Base-by-base conservation (phyloP, 768 basidiomycete genomes). In the Nidularia sp. region DNA sequence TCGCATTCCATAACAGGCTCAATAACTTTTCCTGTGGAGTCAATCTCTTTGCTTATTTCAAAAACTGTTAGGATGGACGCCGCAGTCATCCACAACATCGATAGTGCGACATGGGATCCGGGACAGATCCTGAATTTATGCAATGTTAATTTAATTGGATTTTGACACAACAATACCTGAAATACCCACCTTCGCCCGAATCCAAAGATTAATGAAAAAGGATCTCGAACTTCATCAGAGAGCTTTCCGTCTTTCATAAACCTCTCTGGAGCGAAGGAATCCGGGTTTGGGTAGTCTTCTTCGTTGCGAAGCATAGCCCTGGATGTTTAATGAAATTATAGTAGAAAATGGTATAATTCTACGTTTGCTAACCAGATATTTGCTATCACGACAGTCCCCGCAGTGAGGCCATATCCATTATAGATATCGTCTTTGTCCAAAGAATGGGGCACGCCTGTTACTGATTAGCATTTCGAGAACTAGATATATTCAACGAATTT, bases 351-450 rank as follows among this genome's bases (percentile, higher is more conserved):
- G 3, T 2, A 41, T 41, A 10, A 2, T 41, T 41, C 10, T 2
- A 22, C 6, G 10, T 29, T 45, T 13, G 50, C 64, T 10, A 50
- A 68, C 72, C 71, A 73, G 32, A 63, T 53, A 50, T 74, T 73
- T 5, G 55, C 65, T 22, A 73, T 60, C n/a, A 74, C 64, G 1
- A 70, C 53, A 1, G 73, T 60, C 13, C 65, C 74, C 53, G 75
- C 72, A 0, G 77, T 77, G 36, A 81, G 75, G 35, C 64, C 63
- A 53, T 73, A 70, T 1, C 74, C 78, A 2, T 73, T 68, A 51
- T 76, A 80, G 4, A 69, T 59, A 52, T 81, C 79, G 45, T 80
- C 76, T 52, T 67, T 63, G 6, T 58, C 64, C 6, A 58, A 50
- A 35, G 57, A 54, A 45, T 74, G 72, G 3, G 72, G 68, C 5